Conservation (phyloP, 2,329 filamentous ascomycete species). For the Aspergillus fijiensis region DNA sequence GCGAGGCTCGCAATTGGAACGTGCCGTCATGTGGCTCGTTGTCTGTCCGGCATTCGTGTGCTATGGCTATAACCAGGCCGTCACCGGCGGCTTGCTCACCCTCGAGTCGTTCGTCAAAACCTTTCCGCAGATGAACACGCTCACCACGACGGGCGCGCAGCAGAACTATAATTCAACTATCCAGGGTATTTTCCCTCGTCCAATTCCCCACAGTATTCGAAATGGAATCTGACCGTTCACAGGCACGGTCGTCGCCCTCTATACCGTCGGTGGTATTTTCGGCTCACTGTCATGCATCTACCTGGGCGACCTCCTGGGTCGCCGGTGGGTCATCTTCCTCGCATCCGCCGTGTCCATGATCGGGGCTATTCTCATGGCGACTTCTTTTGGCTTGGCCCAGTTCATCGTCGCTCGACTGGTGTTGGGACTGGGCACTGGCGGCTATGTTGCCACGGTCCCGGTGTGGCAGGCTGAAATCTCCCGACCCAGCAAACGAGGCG, state of each 20-base stretch:
- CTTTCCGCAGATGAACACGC: slow-evolving; percentile 53
- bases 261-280: slow-evolving; percentile 48
- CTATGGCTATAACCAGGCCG: slow-evolving; percentile 55
- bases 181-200: slow-evolving; percentile 33
- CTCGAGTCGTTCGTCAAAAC: slow-evolving; percentile 58
- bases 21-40: slow-evolving; percentile 26
- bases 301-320: slow-evolving; percentile 47
- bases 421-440: slow-evolving; percentile 45
- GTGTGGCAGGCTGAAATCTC: slow-evolving; percentile 47
- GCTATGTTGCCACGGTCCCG: slow-evolving; percentile 48
- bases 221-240: neutral
- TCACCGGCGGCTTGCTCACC: slow-evolving; percentile 58
- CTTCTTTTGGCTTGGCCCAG: slow-evolving; percentile 45
- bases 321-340: slow-evolving; percentile 44
- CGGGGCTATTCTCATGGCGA: slow-evolving; percentile 48
- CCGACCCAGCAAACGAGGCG: slow-evolving; percentile 46
- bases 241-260: slow-evolving; percentile 45
- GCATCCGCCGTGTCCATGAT: slow-evolving; percentile 42
- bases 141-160: slow-evolving; percentile 39
- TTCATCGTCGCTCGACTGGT: slow-evolving; percentile 49
- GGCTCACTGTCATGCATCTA: slow-evolving; percentile 48
- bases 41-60: slow-evolving; percentile 38
- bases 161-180: slow-evolving; percentile 43
- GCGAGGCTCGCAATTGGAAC: slow-evolving; percentile 21
- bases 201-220: neutral